Evolutionary conservation across 1,284 basidiomycete species (phyloP).

Genomic region (Erythrobasidium hasegawianum): DNA sequence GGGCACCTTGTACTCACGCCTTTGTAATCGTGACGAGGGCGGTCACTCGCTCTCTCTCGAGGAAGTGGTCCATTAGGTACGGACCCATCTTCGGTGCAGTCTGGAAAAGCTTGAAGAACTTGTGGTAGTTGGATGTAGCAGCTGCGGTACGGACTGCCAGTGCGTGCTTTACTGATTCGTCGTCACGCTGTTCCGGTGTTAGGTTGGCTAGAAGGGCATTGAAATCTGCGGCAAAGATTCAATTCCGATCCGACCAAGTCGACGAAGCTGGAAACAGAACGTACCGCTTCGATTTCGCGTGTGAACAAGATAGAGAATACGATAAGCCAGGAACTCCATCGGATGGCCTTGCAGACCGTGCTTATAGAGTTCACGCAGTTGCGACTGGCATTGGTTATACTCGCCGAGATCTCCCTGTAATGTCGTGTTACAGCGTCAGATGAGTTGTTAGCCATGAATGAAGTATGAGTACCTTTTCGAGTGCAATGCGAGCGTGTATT

Average conservation of each 20-base stretch:
- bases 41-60: conserved; percentile 81
- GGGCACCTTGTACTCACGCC: conserved; percentile 62
- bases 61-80: conserved; percentile 99
- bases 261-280: conserved; percentile 47
- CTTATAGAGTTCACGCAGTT: conserved; percentile 85
- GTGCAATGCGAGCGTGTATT: conserved; percentile 93
- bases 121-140: conserved; percentile 89
- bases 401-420: conserved; percentile 98
- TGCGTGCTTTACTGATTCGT: conserved; percentile 78
- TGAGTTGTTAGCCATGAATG: too few species aligned
- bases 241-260: background rate
- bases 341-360: conserved; percentile 83
- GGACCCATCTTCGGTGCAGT: conserved; percentile 93
- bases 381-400: conserved; percentile 96
- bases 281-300: conserved; percentile 90
- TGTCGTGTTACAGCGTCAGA: too few species aligned
- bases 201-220: conserved; percentile 94
- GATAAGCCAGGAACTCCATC: conserved; percentile 95
- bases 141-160: conserved; percentile 81
- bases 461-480: conserved; percentile 89
- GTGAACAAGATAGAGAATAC: conserved; percentile 91
- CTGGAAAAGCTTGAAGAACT: conserved; percentile 79
- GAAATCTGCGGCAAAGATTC: conserved; percentile 61
- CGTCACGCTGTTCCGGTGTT: conserved; percentile 78
- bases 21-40: conserved; percentile 86